Conservation (phyloP, 805 yeast species). For the Saccharomycopsis capsularis region DNA sequence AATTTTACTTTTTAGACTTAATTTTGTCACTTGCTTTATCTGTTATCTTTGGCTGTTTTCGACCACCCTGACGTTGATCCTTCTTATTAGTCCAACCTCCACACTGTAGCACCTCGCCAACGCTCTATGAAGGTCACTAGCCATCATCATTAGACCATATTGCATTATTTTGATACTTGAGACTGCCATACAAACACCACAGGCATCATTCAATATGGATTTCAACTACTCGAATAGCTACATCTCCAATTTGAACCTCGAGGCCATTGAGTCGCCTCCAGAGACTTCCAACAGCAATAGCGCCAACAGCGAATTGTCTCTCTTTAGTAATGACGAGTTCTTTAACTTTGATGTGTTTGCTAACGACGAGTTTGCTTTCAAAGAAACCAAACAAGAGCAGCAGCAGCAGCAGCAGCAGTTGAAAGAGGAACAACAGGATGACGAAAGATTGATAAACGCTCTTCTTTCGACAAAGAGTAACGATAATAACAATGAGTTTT, state of each 20-base stretch:
- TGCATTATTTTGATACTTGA: background rate
- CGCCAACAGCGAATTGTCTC: constrained; percentile 7
- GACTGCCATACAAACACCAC: background rate
- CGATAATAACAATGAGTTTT: background rate
- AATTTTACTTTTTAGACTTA: no score
- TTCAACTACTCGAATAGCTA: constrained; percentile 17
- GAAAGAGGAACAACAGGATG: background rate
- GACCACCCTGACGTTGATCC: no score
- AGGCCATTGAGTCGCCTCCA: constrained; percentile 8
- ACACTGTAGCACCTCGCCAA: no score
- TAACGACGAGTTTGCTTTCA: constrained; percentile 7
- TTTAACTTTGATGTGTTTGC: constrained; percentile 14
- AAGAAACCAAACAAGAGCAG: constrained; percentile 5
- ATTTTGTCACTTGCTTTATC: no score
- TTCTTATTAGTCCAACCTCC: no score
- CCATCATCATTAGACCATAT: no score
- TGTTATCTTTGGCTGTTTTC: no score
- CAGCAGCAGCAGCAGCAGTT: background rate
- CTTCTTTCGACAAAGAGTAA: background rate
- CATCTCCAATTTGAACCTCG: constrained; percentile 11
- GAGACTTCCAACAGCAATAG: background rate
- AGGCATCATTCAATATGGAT: constrained; percentile 5
- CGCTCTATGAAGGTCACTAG: no score
- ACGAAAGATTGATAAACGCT: background rate
- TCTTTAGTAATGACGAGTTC: constrained; percentile 13